Evolutionary conservation across 768 basidiomycete genomes (phyloP), one percentile per base, ranked within the genome.

Genomic region (Mycena alexandri): DNA sequence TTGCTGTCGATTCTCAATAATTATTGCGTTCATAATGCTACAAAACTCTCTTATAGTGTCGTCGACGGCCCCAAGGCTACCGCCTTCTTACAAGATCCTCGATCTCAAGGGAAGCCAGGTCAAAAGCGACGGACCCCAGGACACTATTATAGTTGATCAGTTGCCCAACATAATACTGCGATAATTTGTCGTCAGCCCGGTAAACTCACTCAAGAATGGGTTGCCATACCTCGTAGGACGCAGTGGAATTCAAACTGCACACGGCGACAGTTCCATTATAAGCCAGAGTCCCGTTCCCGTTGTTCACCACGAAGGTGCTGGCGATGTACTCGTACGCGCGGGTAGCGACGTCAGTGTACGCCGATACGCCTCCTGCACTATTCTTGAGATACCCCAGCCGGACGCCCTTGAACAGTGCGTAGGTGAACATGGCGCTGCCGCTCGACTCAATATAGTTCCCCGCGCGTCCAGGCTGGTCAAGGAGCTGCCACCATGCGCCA

Each of bases 401-500:
- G 9, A 74, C 69, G 38, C 64, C 76, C 46, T 72, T 72, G 22
- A 77, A 65, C 42, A 76, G 52, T 11, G 73, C 52, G 41, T 76
- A 77, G 12, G 71, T 64, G 60, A 72, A 74, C 76, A 77, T 77
- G 25, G 75, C 71, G 38, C 58, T 67, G n/a, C 74, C 76, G 44
- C 66, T 69, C 56, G 66, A 69, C 73, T 77, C 76, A 61, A 77
- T 70, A 47, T 76, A 76, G 64, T 77, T 77, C n/a, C 71, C 71
- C 57, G 59, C 53, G 25, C 75, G 72, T 3, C 73, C 75, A 0
- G 75, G 74, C 53, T 75, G 71, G 44, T 63, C 70, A 24, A 76
- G 44, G 38, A 77, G 65, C 61, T 74, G 74, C 76, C 75, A 76
- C 76, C 76, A 77, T 12, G 56, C 75, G 17, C 71, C 73, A 3